Evolutionary conservation across 2,329 filamentous ascomycete genomes (phyloP).

Genomic region (Tolypocladium ovalisporum): DNA sequence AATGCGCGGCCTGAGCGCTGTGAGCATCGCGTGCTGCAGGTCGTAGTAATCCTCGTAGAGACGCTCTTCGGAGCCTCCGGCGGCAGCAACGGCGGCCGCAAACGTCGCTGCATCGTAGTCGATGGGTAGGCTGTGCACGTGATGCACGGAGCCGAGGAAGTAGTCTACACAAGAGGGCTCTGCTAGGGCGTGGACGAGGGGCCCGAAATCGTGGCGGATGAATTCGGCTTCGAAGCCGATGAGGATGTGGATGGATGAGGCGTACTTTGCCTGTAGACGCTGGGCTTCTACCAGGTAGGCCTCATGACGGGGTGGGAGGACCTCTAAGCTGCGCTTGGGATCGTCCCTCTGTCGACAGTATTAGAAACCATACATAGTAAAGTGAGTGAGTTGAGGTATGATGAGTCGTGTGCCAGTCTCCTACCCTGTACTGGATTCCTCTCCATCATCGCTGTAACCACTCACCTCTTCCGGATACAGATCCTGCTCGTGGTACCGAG

Average conservation of each 20-base stretch:
- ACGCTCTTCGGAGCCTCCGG: constrained; percentile 49
- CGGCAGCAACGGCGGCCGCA: constrained; percentile 27
- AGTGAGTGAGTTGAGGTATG: too few relatives aligned
- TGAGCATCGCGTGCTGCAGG: constrained; percentile 72
- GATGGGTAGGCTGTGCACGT: constrained; percentile 77
- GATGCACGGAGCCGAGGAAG: constrained; percentile 89
- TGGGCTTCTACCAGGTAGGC: constrained; percentile 67
- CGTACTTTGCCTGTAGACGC: constrained; percentile 61
- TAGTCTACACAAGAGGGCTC: constrained; percentile 62
- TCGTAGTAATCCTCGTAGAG: constrained; percentile 84
- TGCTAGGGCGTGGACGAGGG: constrained; percentile 50
- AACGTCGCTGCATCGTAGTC: constrained; percentile 71
- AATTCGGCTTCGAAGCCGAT: constrained; percentile 92
- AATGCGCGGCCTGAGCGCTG: constrained; percentile 57
- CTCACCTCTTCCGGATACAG: constrained; percentile 84
- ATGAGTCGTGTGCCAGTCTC: not conserved
- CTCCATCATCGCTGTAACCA: not conserved
- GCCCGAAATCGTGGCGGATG: constrained; percentile 57
- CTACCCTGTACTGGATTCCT: constrained; percentile 7
- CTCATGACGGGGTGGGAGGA: constrained; percentile 46
- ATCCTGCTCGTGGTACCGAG: constrained; percentile 60
- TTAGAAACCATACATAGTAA: not conserved
- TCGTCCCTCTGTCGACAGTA: constrained; percentile 31
- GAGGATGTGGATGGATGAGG: constrained; percentile 60
- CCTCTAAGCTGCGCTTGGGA: constrained; percentile 34